Percentiles rank a stretch among this genome's conserved stretches.
Conservation (phyloP, 352 stramenopile species). For the Globisporangium iwayamae region DNA sequence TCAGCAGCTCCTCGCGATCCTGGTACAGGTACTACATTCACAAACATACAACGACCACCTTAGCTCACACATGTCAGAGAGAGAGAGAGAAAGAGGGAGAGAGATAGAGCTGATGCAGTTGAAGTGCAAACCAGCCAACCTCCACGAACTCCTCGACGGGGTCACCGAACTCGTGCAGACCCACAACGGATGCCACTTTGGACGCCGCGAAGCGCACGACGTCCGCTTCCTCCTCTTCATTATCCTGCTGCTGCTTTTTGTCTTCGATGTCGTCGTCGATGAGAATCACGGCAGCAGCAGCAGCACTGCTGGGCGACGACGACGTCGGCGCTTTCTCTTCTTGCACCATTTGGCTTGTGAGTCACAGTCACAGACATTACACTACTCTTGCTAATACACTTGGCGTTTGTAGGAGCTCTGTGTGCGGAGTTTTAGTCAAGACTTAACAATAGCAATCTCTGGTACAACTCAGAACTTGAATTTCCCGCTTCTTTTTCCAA, state of each 20-base stretch:
- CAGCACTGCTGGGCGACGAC: not conserved
- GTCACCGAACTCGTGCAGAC: constrained; percentile 72
- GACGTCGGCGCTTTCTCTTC: not conserved
- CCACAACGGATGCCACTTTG: constrained; percentile 62
- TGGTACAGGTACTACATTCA: constrained; percentile 58
- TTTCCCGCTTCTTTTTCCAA: no score
- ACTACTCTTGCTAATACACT: no score
- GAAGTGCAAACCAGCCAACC: constrained; percentile 8
- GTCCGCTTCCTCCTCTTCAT: not conserved
- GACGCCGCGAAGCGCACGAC: constrained; percentile 66
- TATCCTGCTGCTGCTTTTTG: not conserved
- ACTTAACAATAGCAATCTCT: no score
- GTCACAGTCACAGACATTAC: no score
- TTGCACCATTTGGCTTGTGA: not conserved
- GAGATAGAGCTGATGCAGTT: not conserved
- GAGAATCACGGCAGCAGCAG: not conserved
- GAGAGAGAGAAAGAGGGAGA: not conserved
- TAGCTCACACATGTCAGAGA: not conserved
- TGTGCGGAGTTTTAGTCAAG: no score
- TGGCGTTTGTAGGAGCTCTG: no score
- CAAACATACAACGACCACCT: not conserved
- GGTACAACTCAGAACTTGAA: no score
- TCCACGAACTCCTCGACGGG: constrained; percentile 42
- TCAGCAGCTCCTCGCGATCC: constrained; percentile 49
- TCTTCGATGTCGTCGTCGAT: not conserved